Evolutionary conservation across 2,329 filamentous ascomycete genomes (phyloP).

Genomic region (Verticillium zaregamsianum): DNA sequence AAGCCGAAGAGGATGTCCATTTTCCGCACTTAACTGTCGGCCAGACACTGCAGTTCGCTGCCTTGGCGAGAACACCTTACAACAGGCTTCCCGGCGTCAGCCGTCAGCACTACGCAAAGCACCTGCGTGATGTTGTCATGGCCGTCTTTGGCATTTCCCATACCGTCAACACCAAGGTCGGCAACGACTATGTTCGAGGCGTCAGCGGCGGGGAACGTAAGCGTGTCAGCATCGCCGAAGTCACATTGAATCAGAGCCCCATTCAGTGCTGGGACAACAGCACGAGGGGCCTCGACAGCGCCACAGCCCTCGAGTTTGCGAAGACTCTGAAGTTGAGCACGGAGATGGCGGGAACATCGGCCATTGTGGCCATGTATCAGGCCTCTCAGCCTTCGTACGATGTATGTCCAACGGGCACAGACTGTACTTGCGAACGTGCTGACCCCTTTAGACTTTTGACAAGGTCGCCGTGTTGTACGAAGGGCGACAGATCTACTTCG

Average conservation of each 20-base stretch:
- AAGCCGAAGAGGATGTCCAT: conserved; percentile 60
- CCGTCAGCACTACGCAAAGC: conserved; percentile 38
- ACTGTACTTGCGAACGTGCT: neutral
- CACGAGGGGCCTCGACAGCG: conserved; percentile 56
- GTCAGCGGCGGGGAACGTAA: conserved; percentile 57
- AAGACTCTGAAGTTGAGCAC: conserved; percentile 54
- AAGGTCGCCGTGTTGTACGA: conserved; percentile 65
- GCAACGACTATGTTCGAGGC: conserved; percentile 52
- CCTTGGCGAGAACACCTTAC: conserved; percentile 56
- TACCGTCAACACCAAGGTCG: conserved; percentile 55
- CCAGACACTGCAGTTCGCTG: conserved; percentile 59
- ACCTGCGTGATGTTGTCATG: conserved; percentile 43
- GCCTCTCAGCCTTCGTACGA: conserved; percentile 32
- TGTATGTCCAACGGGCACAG: neutral
- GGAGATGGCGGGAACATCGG: conserved; percentile 50
- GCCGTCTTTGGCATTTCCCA: conserved; percentile 62
- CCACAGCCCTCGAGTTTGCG: conserved; percentile 58
- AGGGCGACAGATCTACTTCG: conserved; percentile 65
- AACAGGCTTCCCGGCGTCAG: conserved; percentile 57
- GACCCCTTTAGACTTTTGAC: conserved; percentile 46
- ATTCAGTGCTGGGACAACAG: conserved; percentile 67
- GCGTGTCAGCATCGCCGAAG: conserved; percentile 65
- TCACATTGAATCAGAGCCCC: conserved; percentile 40
- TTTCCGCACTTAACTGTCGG: conserved; percentile 63
- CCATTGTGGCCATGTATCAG: conserved; percentile 57